A percentile compares a stretch with the other conserved stretches of the same genome.
These are phyloP conservation scores for Lagerstroemia speciosa DNA, from an alignment of 345 rosid genomes.

Conservation along the genomic window DNA sequence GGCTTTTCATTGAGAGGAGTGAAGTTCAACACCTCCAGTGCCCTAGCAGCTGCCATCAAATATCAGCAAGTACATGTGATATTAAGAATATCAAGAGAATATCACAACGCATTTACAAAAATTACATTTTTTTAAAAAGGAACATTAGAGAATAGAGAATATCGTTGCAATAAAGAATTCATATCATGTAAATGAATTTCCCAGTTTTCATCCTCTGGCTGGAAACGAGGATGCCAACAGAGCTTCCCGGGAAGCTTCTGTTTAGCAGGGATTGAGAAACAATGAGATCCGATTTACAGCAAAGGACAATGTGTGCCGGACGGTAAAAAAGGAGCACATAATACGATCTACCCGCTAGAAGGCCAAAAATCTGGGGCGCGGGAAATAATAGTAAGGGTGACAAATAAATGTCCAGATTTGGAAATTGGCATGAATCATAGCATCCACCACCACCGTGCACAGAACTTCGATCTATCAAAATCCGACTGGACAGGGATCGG, in stretches of 20 bases:
- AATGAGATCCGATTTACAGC: not conserved
- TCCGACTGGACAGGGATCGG: not conserved
- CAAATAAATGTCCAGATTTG: not conserved
- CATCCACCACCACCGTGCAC: not conserved
- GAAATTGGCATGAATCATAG: not conserved
- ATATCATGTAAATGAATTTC: not conserved
- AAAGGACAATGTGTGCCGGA: not conserved
- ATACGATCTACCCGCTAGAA: not conserved
- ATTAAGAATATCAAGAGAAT: not conserved
- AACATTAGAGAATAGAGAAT: not conserved
- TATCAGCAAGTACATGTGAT: not conserved
- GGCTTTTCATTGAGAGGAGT: conserved; percentile 67
- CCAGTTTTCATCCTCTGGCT: not conserved
- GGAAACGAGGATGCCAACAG: not conserved
- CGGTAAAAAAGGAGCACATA: not conserved
- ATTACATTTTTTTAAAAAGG: not conserved
- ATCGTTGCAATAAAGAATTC: not conserved
- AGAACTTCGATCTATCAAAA: not conserved
- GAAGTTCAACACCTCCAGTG: conserved; percentile 69
- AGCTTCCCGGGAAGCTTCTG: not conserved
- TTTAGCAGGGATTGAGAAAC: not conserved
- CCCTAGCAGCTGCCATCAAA: conserved; percentile 60
- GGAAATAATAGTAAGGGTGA: not conserved
- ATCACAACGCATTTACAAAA: too few relatives aligned
- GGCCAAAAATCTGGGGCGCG: not conserved